A percentile compares a stretch with the other conserved stretches of the same genome.
Conservation (phyloP, 106 monocot species). For the Iris macrosiphon region DNA sequence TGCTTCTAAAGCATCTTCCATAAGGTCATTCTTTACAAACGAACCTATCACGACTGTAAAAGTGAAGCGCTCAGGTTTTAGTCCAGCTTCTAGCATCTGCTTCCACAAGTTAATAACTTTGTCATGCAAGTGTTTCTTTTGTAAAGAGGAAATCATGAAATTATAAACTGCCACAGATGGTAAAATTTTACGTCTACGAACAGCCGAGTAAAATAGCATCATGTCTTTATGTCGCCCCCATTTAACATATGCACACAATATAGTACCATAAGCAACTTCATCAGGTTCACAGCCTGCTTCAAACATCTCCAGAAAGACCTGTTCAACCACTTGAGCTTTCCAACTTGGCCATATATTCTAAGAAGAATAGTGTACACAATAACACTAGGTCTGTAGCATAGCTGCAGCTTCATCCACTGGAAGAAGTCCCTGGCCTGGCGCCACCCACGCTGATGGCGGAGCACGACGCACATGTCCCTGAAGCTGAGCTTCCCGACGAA, state of each 20-base stretch:
- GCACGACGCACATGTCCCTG: constrained; percentile 91
- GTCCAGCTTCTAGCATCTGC: constrained; percentile 54
- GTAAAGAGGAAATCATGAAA: constrained; percentile 95
- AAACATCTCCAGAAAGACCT: constrained; percentile 96
- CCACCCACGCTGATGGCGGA: constrained; percentile 83
- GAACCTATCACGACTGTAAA: constrained; percentile 67
- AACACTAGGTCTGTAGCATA: constrained; percentile 89
- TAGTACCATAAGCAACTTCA: constrained; percentile 90
- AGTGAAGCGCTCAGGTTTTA: constrained; percentile 66
- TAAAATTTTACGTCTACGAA: constrained; percentile 54
- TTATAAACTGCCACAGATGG: constrained; percentile 85
- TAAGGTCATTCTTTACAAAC: constrained; percentile 40
- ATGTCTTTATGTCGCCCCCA: constrained; percentile 87
- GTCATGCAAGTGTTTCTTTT: constrained; percentile 77
- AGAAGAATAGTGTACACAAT: constrained; percentile 89
- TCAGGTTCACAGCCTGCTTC: constrained; percentile 89
- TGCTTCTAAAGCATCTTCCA: constrained; percentile 64
- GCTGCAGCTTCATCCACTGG: constrained; percentile 95
- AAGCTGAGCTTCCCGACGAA: constrained; percentile 77
- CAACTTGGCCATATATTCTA: constrained; percentile 84
- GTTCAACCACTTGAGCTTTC: constrained; percentile 90
- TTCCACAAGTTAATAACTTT: constrained; percentile 72
- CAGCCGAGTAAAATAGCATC: constrained; percentile 79
- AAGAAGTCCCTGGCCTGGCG: constrained; percentile 87
- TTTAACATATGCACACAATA: constrained; percentile 93